These are phyloP conservation scores for Kazachstania psychrophila DNA, from an alignment of 805 yeast species.

Conservation along the genomic window DNA sequence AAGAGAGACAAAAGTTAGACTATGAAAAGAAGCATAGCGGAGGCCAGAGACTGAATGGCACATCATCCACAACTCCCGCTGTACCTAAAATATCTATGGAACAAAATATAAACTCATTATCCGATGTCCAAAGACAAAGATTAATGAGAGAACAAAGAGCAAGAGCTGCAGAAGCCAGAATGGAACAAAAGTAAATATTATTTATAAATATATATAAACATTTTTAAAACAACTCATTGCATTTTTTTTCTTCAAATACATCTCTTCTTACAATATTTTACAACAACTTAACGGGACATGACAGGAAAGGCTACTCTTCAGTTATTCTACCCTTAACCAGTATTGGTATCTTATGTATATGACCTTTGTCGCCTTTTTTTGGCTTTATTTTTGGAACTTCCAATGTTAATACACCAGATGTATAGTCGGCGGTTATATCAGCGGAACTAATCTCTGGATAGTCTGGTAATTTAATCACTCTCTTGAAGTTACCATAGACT, in stretches of 20 bases:
- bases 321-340: too few species aligned
- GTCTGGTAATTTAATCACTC: conserved; percentile 35
- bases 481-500: conserved; percentile 34
- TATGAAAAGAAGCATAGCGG: conserved; percentile 25
- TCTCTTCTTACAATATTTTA: too few species aligned
- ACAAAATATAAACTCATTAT: conserved; percentile 49
- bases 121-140: conserved; percentile 63
- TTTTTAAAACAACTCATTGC: too few species aligned
- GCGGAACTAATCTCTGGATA: conserved; percentile 34
- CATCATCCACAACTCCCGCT: too few species aligned
- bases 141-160: conserved; percentile 93
- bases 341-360: conserved; percentile 25
- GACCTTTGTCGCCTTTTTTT: conserved; percentile 13
- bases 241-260: too few species aligned
- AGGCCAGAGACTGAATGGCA: conserved; percentile 30
- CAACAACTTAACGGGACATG: too few species aligned
- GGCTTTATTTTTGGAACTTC: conserved; percentile 34
- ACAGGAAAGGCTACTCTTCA: too few species aligned
- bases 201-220: too few species aligned
- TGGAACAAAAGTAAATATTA: conserved; percentile 28
- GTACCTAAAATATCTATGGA: conserved; percentile 14
- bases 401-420: conserved; percentile 38
- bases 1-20: conserved; percentile 19
- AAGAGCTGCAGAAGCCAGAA: conserved; percentile 88
- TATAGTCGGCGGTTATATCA: conserved; percentile 37